Evolutionary conservation across 139 green algal genomes (phyloP), one percentile per base, ranked within the genome.

Genomic region (Bryopsis sp.): DNA sequence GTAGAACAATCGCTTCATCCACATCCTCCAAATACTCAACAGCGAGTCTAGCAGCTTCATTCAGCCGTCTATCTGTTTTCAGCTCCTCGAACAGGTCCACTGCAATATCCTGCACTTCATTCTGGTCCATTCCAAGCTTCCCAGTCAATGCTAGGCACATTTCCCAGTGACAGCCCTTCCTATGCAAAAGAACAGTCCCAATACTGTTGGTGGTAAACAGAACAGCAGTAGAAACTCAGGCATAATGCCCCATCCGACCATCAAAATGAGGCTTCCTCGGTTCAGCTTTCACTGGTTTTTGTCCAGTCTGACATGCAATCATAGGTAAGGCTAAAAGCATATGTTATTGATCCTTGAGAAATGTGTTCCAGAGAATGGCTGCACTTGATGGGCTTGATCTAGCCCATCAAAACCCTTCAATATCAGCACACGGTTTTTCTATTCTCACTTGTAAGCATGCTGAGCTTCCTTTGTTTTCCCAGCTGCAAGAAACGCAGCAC

Each of bases 141-240:
- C 74, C 73, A 11, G 91, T 86, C 37, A 97, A 58, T 4, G 78
- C 67, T 38, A 97, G 76, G 29, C 75, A 79, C 76, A 84, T 86
- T 34, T 81, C 81, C 91, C 90, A 97, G 29, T 86, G 62, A 32
- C 88, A 85, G 4, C 78, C 89, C 6, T 57, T 43, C 47, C 71
- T 61, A 29, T 8, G 33, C 7, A 33, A 11, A 34, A 28, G 31
- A 8, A 36, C 50, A 8, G 11, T 33, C n/a, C 15, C 50, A 28
- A 34, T 36, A 8, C 11, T 29, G 22, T 5, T n/a, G n/a, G n/a
- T n/a, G n/a, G n/a, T n/a, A n/a, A n/a, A n/a, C n/a, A n/a, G n/a
- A n/a, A n/a, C n/a, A n/a, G n/a, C n/a, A n/a, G n/a, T n/a, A n/a
- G n/a, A n/a, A n/a, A n/a, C n/a, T n/a, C n/a, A n/a, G n/a, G n/a